Base-by-base conservation (phyloP, 2,329 filamentous ascomycete species). In the Aspergillus pseudoterreus region DNA sequence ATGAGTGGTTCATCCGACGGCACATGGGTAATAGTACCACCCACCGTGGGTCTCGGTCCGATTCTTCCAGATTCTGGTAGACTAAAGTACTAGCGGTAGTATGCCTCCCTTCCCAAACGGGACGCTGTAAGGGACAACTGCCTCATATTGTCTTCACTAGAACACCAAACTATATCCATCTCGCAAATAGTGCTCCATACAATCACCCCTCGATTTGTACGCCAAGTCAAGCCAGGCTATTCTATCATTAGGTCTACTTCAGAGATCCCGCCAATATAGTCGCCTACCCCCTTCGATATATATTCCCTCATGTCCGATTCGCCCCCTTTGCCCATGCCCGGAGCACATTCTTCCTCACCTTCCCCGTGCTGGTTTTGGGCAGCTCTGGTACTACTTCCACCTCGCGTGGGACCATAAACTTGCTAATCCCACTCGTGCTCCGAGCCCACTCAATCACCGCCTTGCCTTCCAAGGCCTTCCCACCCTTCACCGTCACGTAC, bases 351-450 rank as follows among this genome's bases (percentile, higher is more conserved):
- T 99, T 99, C 81, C 90, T 86, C 54, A 97, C 81, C 80, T 99
- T 99, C 3, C 94, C 94, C 0, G 94, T 99, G 70, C 88, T 94
- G 24, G 94, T 99, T 81, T 99, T 99, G 9, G 94, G 94, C 58
- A 99, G 76, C 70, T 96, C 92, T 5, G 75, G 60, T n/a, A 99
- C 83, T 41, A 97, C 77, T 70, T 95, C 89, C 1, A 86, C 81
- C 69, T 86, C 84, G 46, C 78, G 75, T 11, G 82, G 84, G 42
- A 86, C 85, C 94, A 97, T 97, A 67, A 96, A 99, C 58, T 85
- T 84, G 73, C 88, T 92, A 61, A 99, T 96, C 24, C 79, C 78
- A 66, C 87, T 88, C 62, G 88, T 81, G 57, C 87, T 77, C 70
- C 86, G 92, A 3, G 92, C 90, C 94, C 94, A 99, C 44, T 82